phyloP scores from a whole-genome alignment of 257 asterid species.

The Verbascum thapsus region DNA sequence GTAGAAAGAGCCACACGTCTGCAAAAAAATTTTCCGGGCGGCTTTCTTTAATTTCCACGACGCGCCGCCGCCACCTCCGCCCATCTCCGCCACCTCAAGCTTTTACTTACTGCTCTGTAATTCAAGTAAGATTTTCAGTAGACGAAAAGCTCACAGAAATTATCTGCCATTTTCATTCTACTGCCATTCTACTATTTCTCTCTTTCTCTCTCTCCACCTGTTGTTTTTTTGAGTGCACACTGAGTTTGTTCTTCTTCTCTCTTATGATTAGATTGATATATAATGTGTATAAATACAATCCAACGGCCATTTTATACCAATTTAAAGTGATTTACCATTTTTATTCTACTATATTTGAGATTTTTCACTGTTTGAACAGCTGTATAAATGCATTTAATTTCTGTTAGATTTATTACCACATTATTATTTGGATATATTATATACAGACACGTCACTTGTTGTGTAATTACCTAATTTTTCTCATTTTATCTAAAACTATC shows the following conservation, averaged over 20 bases:
- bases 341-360: constrained; percentile 1
- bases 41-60: constrained; percentile 68
- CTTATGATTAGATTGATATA: constrained; percentile 44
- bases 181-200: not conserved
- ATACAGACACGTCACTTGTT: too few species aligned
- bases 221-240: too few species aligned
- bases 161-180: constrained; percentile 25
- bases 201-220: constrained; percentile 23
- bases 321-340: too few species aligned
- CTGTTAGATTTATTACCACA: too few species aligned
- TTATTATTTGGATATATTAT: too few species aligned
- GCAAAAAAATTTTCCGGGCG: constrained; percentile 65
- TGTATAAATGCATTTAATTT: too few species aligned
- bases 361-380: too few species aligned
- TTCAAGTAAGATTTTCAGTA: constrained; percentile 25
- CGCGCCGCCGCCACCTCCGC: constrained; percentile 61
- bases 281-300: constrained; percentile 32
- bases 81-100: too few species aligned
- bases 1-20: constrained; percentile 70
- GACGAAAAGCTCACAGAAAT: constrained; percentile 12
- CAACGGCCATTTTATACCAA: constrained; percentile 27
- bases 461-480: too few species aligned
- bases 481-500: too few species aligned
- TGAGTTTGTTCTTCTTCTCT: too few species aligned
- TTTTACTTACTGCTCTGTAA: constrained; percentile 17